Evolutionary conservation across 305 asterid species (phyloP).

Genomic region (Rubia occidens): DNA sequence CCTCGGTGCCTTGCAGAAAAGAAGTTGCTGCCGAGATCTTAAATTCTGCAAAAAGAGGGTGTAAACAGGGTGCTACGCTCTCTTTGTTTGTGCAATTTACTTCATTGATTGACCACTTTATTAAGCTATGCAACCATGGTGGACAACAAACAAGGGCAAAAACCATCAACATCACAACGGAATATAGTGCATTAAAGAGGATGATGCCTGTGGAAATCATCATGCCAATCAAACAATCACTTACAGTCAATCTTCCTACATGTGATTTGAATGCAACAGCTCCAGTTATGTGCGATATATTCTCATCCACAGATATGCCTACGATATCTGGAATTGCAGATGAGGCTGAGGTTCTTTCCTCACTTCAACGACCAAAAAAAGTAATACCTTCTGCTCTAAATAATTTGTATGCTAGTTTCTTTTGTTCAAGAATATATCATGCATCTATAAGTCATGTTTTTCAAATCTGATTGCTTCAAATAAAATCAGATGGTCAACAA

Average conservation of each 20-base stretch:
- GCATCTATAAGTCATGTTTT: conserved; percentile 1
- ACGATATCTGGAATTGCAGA: conserved; percentile 85
- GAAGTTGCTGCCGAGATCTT: conserved; percentile 97
- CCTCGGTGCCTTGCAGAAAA: conserved; percentile 79
- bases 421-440: background rate
- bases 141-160: conserved; percentile 85
- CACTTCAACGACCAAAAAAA: conserved; percentile 95
- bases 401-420: background rate
- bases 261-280: conserved; percentile 40
- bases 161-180: conserved; percentile 71
- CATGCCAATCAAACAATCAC: conserved; percentile 91
- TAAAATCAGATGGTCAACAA: background rate
- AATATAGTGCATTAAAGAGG: conserved; percentile 91
- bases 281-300: conserved; percentile 53
- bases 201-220: conserved; percentile 90
- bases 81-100: conserved; percentile 79
- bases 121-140: conserved; percentile 79
- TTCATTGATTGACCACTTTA: conserved; percentile 79
- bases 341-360: conserved; percentile 95
- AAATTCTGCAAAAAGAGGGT: conserved; percentile 75
- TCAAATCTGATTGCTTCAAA: background rate
- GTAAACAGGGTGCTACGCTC: conserved; percentile 50
- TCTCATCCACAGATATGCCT: conserved; percentile 61
- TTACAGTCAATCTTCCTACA: conserved; percentile 71
- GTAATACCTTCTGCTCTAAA: conserved; percentile 36